Base-by-base conservation (phyloP, 805 yeast species). In the Kodamaea leandrae region DNA sequence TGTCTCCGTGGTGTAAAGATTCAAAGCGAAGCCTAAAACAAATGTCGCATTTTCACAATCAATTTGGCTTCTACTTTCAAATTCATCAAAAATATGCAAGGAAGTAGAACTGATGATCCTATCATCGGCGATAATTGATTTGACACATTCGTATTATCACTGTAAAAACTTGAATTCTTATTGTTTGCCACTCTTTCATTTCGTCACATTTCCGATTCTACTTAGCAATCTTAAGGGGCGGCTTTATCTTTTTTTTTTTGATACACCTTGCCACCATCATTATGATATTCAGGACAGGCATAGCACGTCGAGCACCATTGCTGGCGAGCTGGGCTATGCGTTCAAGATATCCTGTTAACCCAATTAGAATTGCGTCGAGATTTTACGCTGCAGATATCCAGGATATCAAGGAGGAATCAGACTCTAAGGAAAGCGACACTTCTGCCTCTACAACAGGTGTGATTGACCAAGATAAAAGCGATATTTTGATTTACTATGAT, bases 391-490 rank as follows among this genome's bases (percentile, higher is more conserved):
- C 59, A 1, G 70, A 66, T 45, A 50, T 69, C 13, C 55, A 56
- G 27, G 54, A 51, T 9, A 49, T 69, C 28, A 68, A 66, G 43
- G 43, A 51, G 13, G 70, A 64, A 42, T 48, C 66, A 4, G 64
- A 58, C 25, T 32, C 47, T 4, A 44, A 49, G 16, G 67, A 64
- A 32, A 12, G 48, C 9, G 71, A 65, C 26, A 48, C 42, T 12
- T 60, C 71, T 3, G 65, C 72, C 2, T 50, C 55, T 6, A 52
- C 66, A 16, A 69, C 75, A 1, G 75, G 75, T 4, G 71, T 68
- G 1, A 58, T 69, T 41, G 72, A 69, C 41, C 54, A 59, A 44
- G 48, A 53, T 8, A 51, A 48, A 18, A 50, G 44, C 10, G 72
- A 69, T 33, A 57, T 64, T 8, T 55, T 68, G 12, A 39, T 68